Percentiles rank a stretch among this genome's conserved stretches.
phyloP scores from a whole-genome alignment of 2,329 filamentous ascomycete genomes.

The Colletotrichum echinochloae region DNA sequence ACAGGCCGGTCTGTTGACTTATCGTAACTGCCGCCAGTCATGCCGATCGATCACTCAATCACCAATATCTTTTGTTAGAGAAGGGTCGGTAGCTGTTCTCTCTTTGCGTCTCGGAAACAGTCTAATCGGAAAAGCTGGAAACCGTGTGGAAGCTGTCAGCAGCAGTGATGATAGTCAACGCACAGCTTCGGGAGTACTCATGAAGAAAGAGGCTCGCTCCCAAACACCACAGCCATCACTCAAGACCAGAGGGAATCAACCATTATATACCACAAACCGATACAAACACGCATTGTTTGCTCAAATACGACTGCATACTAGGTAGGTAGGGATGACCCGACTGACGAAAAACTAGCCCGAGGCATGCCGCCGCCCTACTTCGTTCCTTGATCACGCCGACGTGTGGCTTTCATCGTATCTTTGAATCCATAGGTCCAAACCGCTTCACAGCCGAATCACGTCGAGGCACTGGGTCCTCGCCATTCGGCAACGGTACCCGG shows the following conservation, averaged over 20 bases:
- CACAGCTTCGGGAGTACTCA: not conserved
- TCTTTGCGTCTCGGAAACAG: not conserved
- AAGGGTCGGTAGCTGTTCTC: not conserved
- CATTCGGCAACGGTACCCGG: not conserved
- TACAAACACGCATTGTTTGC: slow-evolving; percentile 1
- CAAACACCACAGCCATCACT: no score
- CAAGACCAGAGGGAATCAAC: not conserved
- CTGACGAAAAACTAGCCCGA: not conserved
- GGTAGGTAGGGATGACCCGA: slow-evolving; percentile 30
- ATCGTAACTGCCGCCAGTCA: slow-evolving; percentile 51
- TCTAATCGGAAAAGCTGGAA: not conserved
- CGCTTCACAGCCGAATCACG: not conserved
- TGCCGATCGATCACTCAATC: slow-evolving; percentile 22
- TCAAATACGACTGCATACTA: slow-evolving; percentile 33
- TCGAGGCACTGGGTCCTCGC: not conserved
- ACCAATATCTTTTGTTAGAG: no score
- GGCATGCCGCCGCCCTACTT: not conserved
- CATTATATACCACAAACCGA: not conserved
- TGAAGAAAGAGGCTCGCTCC: not conserved
- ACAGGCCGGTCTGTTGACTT: slow-evolving; percentile 8
- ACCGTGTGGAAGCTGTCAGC: not conserved
- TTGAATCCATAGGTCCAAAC: slow-evolving; percentile 3
- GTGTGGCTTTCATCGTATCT: slow-evolving; percentile 12
- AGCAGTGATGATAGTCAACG: not conserved
- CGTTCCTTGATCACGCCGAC: not conserved